phyloP scores from a whole-genome alignment of 352 stramenopile genomes.

The Globisporangium splendens region DNA sequence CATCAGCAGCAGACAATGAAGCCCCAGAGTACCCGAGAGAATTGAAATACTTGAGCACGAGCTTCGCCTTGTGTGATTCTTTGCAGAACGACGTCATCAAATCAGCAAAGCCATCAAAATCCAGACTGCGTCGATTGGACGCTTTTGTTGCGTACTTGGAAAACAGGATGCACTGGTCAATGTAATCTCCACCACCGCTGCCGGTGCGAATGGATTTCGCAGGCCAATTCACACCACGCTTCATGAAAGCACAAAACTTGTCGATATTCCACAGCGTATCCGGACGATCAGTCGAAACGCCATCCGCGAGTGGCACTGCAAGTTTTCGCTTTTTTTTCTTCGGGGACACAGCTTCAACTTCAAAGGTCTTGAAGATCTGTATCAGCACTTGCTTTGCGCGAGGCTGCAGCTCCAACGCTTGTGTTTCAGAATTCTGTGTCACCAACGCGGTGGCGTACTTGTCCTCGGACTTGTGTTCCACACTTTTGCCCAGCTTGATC shows the following conservation, averaged over 20 bases:
- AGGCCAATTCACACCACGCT: slow-evolving; percentile 11
- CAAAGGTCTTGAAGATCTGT: slow-evolving; percentile 45
- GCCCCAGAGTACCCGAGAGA: slow-evolving; percentile 43
- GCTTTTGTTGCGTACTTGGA: slow-evolving; percentile 47
- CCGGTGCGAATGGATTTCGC: slow-evolving; percentile 1
- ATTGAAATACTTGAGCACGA: slow-evolving; percentile 42
- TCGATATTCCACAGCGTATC: slow-evolving; percentile 50
- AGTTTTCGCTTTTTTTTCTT: slow-evolving; percentile 61
- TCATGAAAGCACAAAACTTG: slow-evolving; percentile 56
- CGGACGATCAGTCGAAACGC: background rate
- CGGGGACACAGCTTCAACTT: slow-evolving; percentile 15
- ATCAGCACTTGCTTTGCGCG: slow-evolving; percentile 22
- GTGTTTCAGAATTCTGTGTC: slow-evolving; percentile 11
- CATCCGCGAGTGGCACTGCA: background rate
- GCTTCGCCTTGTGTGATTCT: slow-evolving; percentile 34
- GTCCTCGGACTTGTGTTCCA: background rate
- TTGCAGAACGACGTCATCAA: slow-evolving; percentile 42
- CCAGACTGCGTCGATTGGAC: slow-evolving; percentile 30
- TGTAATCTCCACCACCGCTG: background rate
- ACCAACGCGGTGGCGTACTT: slow-evolving; percentile 2
- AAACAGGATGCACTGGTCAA: slow-evolving; percentile 60
- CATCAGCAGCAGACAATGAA: slow-evolving; percentile 12
- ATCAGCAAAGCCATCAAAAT: slow-evolving; percentile 36
- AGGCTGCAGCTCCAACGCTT: slow-evolving; percentile 25
- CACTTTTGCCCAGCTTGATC: slow-evolving; percentile 4